A percentile compares a stretch with the other conserved stretches of the same genome.
phyloP scores from a whole-genome alignment of 2,329 filamentous ascomycete species.

The Triangularia verruculosa region DNA sequence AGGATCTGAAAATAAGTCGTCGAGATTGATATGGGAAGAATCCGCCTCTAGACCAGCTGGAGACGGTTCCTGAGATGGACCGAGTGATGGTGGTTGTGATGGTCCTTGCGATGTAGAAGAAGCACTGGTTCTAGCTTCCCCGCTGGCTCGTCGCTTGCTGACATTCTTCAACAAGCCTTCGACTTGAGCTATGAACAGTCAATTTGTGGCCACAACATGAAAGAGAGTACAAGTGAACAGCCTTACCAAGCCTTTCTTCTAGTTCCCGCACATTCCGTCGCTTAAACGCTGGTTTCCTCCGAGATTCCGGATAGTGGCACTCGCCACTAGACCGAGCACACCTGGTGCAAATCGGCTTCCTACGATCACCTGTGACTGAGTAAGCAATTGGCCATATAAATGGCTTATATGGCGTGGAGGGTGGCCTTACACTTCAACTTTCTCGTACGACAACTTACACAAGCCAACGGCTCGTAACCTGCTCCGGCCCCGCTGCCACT shows the following conservation, averaged over 20 bases:
- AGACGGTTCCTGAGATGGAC: conserved; percentile 16
- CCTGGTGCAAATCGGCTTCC: conserved; percentile 73
- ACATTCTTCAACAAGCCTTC: conserved; percentile 74
- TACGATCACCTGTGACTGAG: conserved; percentile 54
- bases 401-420: neutral
- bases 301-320: conserved; percentile 84
- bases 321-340: conserved; percentile 72
- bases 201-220: neutral
- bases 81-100: conserved; percentile 8
- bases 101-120: conserved; percentile 11
- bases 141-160: conserved; percentile 34
- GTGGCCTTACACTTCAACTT: conserved; percentile 69
- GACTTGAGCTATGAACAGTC: conserved; percentile 62
- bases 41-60: conserved; percentile 4
- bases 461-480: conserved; percentile 60
- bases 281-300: conserved; percentile 85
- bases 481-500: neutral
- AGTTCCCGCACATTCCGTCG: conserved; percentile 86
- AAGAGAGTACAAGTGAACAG: conserved; percentile 5
- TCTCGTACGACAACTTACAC: conserved; percentile 76
- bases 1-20: conserved; percentile 4
- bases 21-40: neutral
- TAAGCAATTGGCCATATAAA: conserved; percentile 12
- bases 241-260: conserved; percentile 77
- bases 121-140: conserved; percentile 26